Evolutionary conservation across 768 basidiomycete genomes (phyloP).

Genomic region (Lactarius evosmus): DNA sequence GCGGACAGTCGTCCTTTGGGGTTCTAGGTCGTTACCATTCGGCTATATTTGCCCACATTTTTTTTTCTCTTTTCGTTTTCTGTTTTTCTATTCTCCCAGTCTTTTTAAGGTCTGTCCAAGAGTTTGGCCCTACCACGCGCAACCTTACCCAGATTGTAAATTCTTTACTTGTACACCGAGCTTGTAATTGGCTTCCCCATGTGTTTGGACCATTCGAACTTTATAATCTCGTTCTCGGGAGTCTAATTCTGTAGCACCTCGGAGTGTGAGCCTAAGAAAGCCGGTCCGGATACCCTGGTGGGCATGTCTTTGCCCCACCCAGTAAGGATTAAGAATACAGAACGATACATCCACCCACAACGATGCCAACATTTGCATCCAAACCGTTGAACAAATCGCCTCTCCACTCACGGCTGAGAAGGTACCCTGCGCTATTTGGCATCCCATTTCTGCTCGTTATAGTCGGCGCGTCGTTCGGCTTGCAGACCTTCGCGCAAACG

Average conservation of each 20-base stretch:
- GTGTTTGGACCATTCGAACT: conserved; percentile 5
- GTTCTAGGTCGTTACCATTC: not conserved
- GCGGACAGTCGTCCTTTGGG: not conserved
- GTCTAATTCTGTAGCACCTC: not conserved
- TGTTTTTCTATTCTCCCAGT: not conserved
- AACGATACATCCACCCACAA: not conserved
- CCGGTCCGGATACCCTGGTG: too few relatives aligned
- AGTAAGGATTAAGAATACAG: too few relatives aligned
- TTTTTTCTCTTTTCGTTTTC: too few relatives aligned
- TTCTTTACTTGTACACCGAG: conserved; percentile 9
- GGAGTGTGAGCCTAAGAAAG: too few relatives aligned
- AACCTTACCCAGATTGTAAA: conserved; percentile 2
- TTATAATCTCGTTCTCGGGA: not conserved
- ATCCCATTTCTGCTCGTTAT: conserved; percentile 83
- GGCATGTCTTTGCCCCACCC: too few relatives aligned
- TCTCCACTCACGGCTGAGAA: conserved; percentile 29
- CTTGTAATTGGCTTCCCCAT: conserved; percentile 14
- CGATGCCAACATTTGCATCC: conserved; percentile 26
- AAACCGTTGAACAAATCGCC: conserved; percentile 18
- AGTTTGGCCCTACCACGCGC: conserved; percentile 4
- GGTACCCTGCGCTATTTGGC: conserved; percentile 74
- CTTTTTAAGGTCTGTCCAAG: not conserved
- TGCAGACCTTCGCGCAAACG: conserved; percentile 82
- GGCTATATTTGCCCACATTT: not conserved
- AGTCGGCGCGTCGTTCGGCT: conserved; percentile 81